Conservation (phyloP, 257 asterid genomes). For the Ballota nigra region DNA sequence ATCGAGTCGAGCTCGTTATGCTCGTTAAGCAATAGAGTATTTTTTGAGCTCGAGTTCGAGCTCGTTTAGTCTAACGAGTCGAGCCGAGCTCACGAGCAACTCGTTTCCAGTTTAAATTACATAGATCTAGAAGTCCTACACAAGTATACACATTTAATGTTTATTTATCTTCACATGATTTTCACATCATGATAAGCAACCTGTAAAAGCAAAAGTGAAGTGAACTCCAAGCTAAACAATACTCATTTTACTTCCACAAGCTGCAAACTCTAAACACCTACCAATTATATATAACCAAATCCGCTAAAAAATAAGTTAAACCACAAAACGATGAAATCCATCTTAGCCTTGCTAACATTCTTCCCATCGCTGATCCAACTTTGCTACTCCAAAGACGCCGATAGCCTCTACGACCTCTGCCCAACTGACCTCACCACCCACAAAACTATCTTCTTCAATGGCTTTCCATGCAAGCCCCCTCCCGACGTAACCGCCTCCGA, state of each 20-base stretch:
- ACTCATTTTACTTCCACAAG: conserved; percentile 33
- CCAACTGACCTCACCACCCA: conserved; percentile 38
- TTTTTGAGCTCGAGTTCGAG: no score
- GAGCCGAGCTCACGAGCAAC: no score
- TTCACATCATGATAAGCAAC: conserved; percentile 32
- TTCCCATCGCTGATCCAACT: neutral
- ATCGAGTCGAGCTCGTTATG: no score
- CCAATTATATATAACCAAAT: conserved; percentile 6
- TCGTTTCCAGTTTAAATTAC: no score
- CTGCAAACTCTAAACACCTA: conserved; percentile 11
- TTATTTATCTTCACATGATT: neutral
- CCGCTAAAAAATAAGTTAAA: neutral
- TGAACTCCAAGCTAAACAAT: conserved; percentile 63
- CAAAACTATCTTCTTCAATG: conserved; percentile 49
- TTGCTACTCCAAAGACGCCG: conserved; percentile 39
- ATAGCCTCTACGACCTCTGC: conserved; percentile 55
- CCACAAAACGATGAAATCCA: conserved; percentile 20
- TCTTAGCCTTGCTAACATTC: conserved; percentile 23
- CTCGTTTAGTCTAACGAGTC: no score
- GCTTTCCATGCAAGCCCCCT: conserved; percentile 67
- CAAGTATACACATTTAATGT: no score
- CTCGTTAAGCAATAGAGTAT: no score
- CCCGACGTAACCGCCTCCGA: conserved; percentile 41
- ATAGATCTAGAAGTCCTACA: no score
- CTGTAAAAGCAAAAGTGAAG: conserved; percentile 46